Base-by-base conservation (phyloP, 148 eudicot species). In the Persicaria maculosa region DNA sequence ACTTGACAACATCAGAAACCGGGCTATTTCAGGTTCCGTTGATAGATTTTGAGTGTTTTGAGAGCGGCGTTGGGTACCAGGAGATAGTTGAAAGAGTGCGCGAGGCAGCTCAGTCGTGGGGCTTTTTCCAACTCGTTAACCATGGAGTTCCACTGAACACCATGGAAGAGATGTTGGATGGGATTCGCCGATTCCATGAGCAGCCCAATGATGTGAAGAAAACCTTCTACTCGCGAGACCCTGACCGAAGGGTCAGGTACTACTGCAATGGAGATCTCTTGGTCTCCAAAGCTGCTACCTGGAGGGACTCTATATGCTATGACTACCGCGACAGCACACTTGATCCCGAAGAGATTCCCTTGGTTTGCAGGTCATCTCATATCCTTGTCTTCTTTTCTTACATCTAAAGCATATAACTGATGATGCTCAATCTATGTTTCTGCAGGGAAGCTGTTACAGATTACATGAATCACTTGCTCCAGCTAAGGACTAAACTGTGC, bases 221-320 rank as follows among this genome's bases (percentile, higher is more conserved):
- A 6, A 43, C 17, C 9, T 50, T 47, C 15, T 75, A 75, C 69
- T 7, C 78, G 11, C 47, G 72, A 47, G 78, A 75, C 11, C 8
- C 43, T n/a, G 53, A 65, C 3, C 7, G 53, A 43, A 75, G 52
- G 77, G 86, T 83, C 15, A 72, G 79, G 74, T 83, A 74, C 31
- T 83, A 74, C 57, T 75, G 75, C 74, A 83, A 80, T 25, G 78
- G 72, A 17, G 72, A 65, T 68, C 62, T 68, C 62, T 50, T 65
- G 61, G 36, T 43, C 52, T 65, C 79, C 1, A 77, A 78, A 75
- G 74, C 79, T 54, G 86, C 83, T n/a, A 78, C 75, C 25, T 83
- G 86, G 86, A 77, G 86, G 50, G 86, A 83, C 47, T 80, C 86
- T 44, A 64, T 80, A 11, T 72, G 70, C n/a, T 80, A 61, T 80